A percentile compares a stretch with the other conserved stretches of the same genome.
Evolutionary conservation across 2,329 filamentous ascomycete species (phyloP).

Genomic region (Xylaria sp.): DNA sequence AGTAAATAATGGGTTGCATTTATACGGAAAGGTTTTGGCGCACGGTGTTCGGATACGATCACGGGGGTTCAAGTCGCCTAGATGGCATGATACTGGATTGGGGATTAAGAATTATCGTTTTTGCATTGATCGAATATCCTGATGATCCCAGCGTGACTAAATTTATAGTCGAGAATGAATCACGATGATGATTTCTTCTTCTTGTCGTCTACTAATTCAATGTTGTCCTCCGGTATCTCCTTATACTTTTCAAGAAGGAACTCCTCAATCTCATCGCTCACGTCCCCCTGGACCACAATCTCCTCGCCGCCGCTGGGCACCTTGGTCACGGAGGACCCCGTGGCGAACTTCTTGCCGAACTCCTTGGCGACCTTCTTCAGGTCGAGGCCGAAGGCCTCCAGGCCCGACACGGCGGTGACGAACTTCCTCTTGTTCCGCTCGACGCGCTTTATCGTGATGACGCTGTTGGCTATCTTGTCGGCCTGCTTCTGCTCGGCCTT

Average conservation of each 20-base stretch:
- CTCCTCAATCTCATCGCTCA: conserved; percentile 93
- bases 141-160: conserved; percentile 30
- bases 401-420: conserved; percentile 89
- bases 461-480: conserved; percentile 82
- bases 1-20: conserved; percentile 10
- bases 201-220: conserved; percentile 95
- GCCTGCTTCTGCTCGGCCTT: conserved; percentile 84
- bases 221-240: conserved; percentile 92
- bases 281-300: conserved; percentile 96
- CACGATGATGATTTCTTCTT: conserved; percentile 75
- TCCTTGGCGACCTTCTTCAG: conserved; percentile 97
- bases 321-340: conserved; percentile 92
- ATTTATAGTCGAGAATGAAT: conserved; percentile 13
- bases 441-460: conserved; percentile 93
- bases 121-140: conserved; percentile 31
- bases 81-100: conserved; percentile 28
- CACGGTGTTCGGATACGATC: conserved; percentile 30
- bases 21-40: conserved; percentile 19
- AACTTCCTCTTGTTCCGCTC: conserved; percentile 98
- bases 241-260: conserved; percentile 90
- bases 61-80: conserved; percentile 15
- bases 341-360: conserved; percentile 98
- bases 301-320: conserved; percentile 87
- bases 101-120: conserved; percentile 32
- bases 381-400: conserved; percentile 91